These are phyloP conservation scores for Papiliotrema terrestris DNA, from an alignment of 1,284 basidiomycete species.

Conservation along the genomic window DNA sequence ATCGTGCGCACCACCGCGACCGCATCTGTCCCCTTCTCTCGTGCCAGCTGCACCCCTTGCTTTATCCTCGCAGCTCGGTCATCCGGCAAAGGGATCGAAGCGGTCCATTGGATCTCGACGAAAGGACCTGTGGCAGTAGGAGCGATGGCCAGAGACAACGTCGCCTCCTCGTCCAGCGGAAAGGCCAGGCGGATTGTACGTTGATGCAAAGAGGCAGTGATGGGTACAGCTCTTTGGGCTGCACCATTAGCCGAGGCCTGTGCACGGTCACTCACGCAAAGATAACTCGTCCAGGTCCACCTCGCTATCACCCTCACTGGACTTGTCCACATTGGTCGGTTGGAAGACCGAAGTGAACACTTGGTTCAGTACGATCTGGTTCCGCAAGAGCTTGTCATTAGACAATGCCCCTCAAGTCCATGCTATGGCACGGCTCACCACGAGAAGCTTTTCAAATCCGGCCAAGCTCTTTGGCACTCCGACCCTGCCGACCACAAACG, in stretches of 20 bases:
- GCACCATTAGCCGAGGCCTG: neutral
- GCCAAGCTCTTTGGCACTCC: conserved; percentile 20
- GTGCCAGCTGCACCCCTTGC: neutral
- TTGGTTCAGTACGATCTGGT: conserved; percentile 30
- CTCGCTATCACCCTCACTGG: conserved; percentile 3
- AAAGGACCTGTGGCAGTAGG: neutral
- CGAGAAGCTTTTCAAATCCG: conserved; percentile 9
- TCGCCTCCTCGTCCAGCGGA: neutral
- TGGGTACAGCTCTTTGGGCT: neutral
- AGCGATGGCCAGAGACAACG: neutral
- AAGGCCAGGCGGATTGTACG: neutral
- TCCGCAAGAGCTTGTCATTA: conserved; percentile 14
- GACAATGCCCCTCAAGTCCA: neutral
- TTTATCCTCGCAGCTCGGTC: neutral
- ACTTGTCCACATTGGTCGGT: neutral
- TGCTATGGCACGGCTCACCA: neutral
- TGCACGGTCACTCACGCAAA: conserved; percentile 1
- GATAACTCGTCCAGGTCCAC: conserved; percentile 10
- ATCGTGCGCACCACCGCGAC: neutral
- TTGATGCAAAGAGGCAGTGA: neutral
- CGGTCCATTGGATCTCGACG: neutral
- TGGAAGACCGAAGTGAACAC: conserved; percentile 23
- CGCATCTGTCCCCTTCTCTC: neutral
- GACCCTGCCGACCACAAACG: conserved; percentile 33
- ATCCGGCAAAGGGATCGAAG: neutral